Conservation (phyloP, 2,329 filamentous ascomycete species). For the Xylariales sp. region DNA sequence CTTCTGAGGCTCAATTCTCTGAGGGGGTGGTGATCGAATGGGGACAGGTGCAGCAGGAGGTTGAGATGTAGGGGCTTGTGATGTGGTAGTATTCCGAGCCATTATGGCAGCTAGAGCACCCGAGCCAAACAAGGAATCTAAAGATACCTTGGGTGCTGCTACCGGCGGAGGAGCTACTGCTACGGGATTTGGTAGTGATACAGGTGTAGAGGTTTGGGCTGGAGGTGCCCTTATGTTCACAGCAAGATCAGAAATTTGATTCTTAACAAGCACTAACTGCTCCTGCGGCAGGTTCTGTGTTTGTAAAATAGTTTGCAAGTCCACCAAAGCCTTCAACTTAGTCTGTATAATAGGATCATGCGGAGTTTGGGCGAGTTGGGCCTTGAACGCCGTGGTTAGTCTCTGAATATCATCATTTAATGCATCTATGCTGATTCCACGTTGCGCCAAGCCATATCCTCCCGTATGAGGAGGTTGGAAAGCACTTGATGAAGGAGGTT, state of each 20-base stretch:
- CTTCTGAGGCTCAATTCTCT: constrained; percentile 55
- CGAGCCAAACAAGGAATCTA: constrained; percentile 70
- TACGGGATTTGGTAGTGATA: constrained; percentile 52
- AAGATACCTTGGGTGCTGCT: constrained; percentile 57
- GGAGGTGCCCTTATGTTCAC: constrained; percentile 67
- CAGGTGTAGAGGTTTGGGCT: constrained; percentile 56
- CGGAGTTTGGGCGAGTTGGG: constrained; percentile 79
- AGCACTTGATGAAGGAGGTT: constrained; percentile 53
- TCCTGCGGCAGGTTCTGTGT: constrained; percentile 81
- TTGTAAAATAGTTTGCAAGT: constrained; percentile 84
- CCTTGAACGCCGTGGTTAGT: constrained; percentile 78
- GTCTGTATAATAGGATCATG: constrained; percentile 80
- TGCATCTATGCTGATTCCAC: constrained; percentile 73
- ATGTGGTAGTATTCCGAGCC: constrained; percentile 63
- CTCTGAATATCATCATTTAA: constrained; percentile 86
- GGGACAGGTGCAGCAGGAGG: constrained; percentile 55
- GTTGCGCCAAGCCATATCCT: constrained; percentile 55
- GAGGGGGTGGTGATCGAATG: constrained; percentile 63
- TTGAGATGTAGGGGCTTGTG: constrained; percentile 61
- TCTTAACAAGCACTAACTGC: constrained; percentile 85
- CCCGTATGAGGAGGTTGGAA: constrained; percentile 57
- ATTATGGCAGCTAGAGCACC: constrained; percentile 70
- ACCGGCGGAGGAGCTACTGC: constrained; percentile 53
- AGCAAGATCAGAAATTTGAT: constrained; percentile 84
- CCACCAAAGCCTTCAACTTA: constrained; percentile 85